Percentiles rank a stretch among this genome's conserved stretches.
Evolutionary conservation across 345 rosid genomes (phyloP).

Genomic region (Bruguiera parviflora): DNA sequence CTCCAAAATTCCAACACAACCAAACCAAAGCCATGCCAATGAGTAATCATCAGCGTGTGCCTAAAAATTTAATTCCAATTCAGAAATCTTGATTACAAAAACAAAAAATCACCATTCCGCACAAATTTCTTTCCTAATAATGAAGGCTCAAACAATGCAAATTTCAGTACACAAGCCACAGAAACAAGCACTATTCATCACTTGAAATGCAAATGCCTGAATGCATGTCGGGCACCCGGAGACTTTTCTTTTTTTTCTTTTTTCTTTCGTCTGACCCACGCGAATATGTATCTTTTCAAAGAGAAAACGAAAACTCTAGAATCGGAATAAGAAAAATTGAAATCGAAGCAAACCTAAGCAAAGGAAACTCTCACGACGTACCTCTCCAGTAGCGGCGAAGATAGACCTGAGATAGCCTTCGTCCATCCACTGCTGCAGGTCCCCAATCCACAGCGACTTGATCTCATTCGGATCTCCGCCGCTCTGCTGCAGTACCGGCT

Average conservation of each 20-base stretch:
- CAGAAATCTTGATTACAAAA: background rate
- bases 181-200: background rate
- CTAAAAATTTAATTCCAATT: no score
- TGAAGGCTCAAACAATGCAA: background rate
- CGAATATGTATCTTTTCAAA: no score
- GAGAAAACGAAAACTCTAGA: background rate
- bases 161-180: background rate
- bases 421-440: constrained; percentile 91
- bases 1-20: no score
- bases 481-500: constrained; percentile 1
- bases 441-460: constrained; percentile 92
- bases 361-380: constrained; percentile 13
- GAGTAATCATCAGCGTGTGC: no score
- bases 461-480: constrained; percentile 38
- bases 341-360: background rate
- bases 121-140: background rate
- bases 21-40: no score
- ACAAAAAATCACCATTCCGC: background rate
- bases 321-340: no score
- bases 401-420: constrained; percentile 61
- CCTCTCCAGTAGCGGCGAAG: constrained; percentile 68
- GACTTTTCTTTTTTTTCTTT: no score
- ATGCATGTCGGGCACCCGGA: no score
- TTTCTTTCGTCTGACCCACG: no score
- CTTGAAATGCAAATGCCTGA: background rate